A percentile compares a stretch with the other conserved stretches of the same genome.
phyloP scores from a whole-genome alignment of 106 monocot genomes.

The Ottelia alismoides region DNA sequence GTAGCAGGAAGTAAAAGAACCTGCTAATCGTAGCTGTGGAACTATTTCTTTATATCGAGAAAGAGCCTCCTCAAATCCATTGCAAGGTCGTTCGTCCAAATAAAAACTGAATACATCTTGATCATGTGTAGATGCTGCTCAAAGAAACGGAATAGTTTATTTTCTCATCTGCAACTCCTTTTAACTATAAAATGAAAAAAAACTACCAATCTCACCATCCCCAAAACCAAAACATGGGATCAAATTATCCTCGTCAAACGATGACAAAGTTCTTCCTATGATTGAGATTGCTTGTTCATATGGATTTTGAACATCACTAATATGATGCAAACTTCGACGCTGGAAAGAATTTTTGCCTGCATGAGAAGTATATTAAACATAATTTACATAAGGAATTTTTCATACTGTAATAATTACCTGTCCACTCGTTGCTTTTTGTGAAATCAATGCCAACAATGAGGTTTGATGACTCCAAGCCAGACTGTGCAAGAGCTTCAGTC shows the following conservation, averaged over 20 bases:
- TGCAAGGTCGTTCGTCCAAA: constrained; percentile 23
- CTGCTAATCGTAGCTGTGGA: constrained; percentile 33
- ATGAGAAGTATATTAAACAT: too few species aligned
- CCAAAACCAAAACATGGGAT: constrained; percentile 98
- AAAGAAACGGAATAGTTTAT: too few species aligned
- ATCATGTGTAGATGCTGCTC: constrained; percentile 45
- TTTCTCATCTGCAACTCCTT: too few species aligned
- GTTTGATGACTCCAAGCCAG: constrained; percentile 86
- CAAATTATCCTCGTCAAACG: constrained; percentile 86
- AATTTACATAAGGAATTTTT: too few species aligned
- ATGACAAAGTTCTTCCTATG: constrained; percentile 67
- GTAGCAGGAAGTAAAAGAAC: constrained; percentile 5
- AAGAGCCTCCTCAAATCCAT: constrained; percentile 38
- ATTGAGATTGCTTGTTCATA: constrained; percentile 95
- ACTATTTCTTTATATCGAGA: constrained; percentile 31
- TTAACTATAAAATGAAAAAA: too few species aligned
- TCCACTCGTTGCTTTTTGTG: constrained; percentile 99
- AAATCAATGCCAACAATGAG: constrained; percentile 91
- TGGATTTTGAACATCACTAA: constrained; percentile 59
- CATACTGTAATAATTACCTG: constrained; percentile 63
- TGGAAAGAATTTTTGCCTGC: constrained; percentile 79
- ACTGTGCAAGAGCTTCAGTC: constrained; percentile 75
- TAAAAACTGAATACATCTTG: constrained; percentile 42
- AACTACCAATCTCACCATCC: constrained; percentile 58
- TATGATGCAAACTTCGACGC: constrained; percentile 57